These are phyloP conservation scores for Closterium sp. DNA, from an alignment of 139 green algal genomes.

Conservation along the genomic window DNA sequence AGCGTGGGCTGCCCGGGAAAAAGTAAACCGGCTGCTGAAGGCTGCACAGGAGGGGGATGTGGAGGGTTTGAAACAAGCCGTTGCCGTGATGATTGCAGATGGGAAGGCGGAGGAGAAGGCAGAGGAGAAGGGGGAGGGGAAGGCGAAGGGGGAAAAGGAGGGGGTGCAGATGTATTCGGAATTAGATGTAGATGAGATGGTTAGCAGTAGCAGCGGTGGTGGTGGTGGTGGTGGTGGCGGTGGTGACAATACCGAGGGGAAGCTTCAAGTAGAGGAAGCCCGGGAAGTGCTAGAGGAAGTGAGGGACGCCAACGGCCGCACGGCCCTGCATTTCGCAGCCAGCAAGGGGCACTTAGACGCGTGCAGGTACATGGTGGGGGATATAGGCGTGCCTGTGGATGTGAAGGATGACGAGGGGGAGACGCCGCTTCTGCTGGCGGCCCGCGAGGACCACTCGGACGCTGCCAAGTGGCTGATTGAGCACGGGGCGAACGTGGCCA, in stretches of 20 bases:
- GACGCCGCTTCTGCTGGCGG: conserved; percentile 54
- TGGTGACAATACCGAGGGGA: background rate
- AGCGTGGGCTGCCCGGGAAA: conserved; percentile 12
- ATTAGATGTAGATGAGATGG: background rate
- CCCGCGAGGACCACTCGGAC: conserved; percentile 44
- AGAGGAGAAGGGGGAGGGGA: background rate
- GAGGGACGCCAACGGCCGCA: conserved; percentile 51
- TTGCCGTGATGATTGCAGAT: background rate
- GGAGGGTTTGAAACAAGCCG: conserved; percentile 19
- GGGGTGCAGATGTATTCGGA: background rate
- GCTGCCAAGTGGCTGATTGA: conserved; percentile 24
- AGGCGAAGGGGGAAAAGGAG: background rate
- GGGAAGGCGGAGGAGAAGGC: background rate
- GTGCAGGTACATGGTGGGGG: conserved; percentile 41
- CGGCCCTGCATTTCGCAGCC: conserved; percentile 57
- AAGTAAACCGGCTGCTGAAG: conserved; percentile 22
- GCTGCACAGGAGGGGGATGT: conserved; percentile 23
- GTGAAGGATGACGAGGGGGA: conserved; percentile 39
- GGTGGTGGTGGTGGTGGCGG: background rate
- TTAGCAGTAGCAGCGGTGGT: background rate
- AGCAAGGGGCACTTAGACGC: conserved; percentile 33
- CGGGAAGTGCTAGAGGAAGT: conserved; percentile 44
- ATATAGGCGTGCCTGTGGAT: conserved; percentile 35
- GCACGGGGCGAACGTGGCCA: conserved; percentile 1
- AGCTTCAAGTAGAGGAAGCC: background rate